Evolutionary conservation across 2,329 filamentous ascomycete species (phyloP), one percentile per base, ranked within the genome.

Genomic region (Xylariaceae sp.): DNA sequence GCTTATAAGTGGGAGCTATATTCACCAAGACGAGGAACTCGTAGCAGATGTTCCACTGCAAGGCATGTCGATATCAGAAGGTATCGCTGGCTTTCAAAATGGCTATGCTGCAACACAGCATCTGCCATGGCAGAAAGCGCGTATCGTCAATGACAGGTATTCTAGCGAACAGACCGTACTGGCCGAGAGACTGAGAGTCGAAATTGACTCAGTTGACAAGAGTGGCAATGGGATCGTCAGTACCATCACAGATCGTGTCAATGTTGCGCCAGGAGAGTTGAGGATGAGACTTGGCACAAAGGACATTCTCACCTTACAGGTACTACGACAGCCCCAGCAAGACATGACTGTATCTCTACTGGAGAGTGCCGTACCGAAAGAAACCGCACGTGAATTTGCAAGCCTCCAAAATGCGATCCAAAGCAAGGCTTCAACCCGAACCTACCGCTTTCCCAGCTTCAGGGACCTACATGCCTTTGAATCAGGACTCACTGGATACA

Each of bases 191-290:
- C 71, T 96, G 53, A 82, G 90, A 27, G 76, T 95, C 15, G 78
- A 95, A 46, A 76, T 89, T 31, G 84, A 90, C 49, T 89, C 87
- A 56, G 81, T 86, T 53, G 83, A 85, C 46, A 64, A 61, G 49
- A 56, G 56, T 15, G 63, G 63, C 19, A 56, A 60, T 35, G 63
- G 64, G 6, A 61, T 67, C 17, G 57, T 66, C 57, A 89, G 90
- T 43, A 89, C 85, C 39, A 74, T 95, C 14, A 89, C 88, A 2
- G 91, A 96, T 68, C 82, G 90, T 35, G 76, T 96, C 62, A 95
- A 95, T 58, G 76, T 95, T 60, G 85, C 78, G 2, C 85, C 85
- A 11, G 87, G 87, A n/a, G 86, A 90, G 67, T 66, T 90, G 58
- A 81, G 82, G 59, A 66, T 90, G 43, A 76, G 81, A 30, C 72